phyloP scores from a whole-genome alignment of 495 filamentous ascomycete species.

The Neurospora cerealis region DNA sequence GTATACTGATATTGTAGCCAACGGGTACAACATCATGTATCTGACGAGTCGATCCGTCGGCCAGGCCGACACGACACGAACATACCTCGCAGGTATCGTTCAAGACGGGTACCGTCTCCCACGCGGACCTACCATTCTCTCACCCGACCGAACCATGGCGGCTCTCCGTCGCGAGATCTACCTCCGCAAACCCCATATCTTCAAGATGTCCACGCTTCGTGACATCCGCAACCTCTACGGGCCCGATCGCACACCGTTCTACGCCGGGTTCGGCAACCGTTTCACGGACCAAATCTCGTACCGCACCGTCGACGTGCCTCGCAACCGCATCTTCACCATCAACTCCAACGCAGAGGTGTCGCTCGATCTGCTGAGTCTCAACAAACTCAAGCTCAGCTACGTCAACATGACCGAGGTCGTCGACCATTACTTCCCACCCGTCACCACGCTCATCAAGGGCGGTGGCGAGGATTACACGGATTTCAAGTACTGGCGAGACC shows the following conservation, averaged over 20 bases:
- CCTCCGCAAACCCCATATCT: constrained; percentile 91
- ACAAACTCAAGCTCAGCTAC: constrained; percentile 94
- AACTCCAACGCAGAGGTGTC: constrained; percentile 96
- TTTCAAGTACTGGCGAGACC: constrained; percentile 79
- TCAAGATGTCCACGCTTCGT: constrained; percentile 97
- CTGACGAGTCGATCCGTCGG: constrained; percentile 90
- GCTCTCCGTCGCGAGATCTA: constrained; percentile 91
- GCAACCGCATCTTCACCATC: constrained; percentile 94
- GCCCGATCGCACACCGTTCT: constrained; percentile 75
- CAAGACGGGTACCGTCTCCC: constrained; percentile 84
- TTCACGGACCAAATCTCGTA: constrained; percentile 96
- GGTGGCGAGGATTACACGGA: constrained; percentile 83
- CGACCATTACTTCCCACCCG: constrained; percentile 92
- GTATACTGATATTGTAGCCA: constrained; percentile 89
- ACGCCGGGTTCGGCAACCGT: constrained; percentile 93
- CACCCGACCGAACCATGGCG: constrained; percentile 92
- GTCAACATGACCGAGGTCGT: constrained; percentile 92
- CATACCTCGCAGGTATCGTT: constrained; percentile 80
- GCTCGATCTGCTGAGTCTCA: constrained; percentile 81
- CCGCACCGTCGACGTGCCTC: constrained; percentile 87
- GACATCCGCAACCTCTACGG: constrained; percentile 87
- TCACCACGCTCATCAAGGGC: constrained; percentile 61
- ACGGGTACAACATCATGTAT: constrained; percentile 98
- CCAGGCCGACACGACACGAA: constrained; percentile 81
- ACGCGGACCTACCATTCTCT: constrained; percentile 86